phyloP scores from a whole-genome alignment of 192 early-diverging fungal species.

The Coemansia guatemalensis region DNA sequence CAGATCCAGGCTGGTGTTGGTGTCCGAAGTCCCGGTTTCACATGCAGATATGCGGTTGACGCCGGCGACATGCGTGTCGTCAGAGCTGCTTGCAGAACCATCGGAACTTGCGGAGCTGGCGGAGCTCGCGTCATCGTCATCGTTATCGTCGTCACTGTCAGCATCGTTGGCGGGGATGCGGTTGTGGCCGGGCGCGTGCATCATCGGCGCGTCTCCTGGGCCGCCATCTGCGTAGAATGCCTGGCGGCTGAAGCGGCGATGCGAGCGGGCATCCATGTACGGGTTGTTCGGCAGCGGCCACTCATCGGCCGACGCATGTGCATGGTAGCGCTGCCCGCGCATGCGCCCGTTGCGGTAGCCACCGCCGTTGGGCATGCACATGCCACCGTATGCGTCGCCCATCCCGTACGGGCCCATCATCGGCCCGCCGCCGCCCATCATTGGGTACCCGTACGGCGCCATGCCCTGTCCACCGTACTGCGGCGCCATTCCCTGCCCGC shows the following conservation, averaged over 20 bases:
- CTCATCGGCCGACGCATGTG: slow-evolving; percentile 33
- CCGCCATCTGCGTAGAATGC: slow-evolving; percentile 18
- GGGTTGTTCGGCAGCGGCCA: slow-evolving; percentile 47
- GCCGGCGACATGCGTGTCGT: slow-evolving; percentile 19
- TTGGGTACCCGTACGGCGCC: slow-evolving; percentile 17
- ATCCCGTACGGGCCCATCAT: slow-evolving; percentile 35
- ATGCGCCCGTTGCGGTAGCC: slow-evolving; percentile 20
- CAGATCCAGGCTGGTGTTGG: slow-evolving; percentile 45
- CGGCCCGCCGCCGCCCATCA: slow-evolving; percentile 18
- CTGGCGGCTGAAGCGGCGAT: slow-evolving; percentile 12
- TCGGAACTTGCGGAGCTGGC: too few species aligned
- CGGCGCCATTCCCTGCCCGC: slow-evolving; percentile 33
- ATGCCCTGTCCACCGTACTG: slow-evolving; percentile 11
- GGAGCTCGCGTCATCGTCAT: slow-evolving; percentile 18
- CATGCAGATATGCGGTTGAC: slow-evolving; percentile 29
- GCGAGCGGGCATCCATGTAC: slow-evolving; percentile 29
- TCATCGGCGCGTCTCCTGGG: slow-evolving; percentile 6
- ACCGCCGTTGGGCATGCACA: slow-evolving; percentile 26
- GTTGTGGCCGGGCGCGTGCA: slow-evolving; percentile 26
- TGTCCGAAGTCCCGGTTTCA: too few species aligned
- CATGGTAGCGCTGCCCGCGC: slow-evolving; percentile 44
- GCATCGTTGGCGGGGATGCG: slow-evolving; percentile 26
- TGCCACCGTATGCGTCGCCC: slow-evolving; percentile 21
- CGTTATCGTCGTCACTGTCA: slow-evolving; percentile 14
- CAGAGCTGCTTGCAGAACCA: too few species aligned